A percentile compares a stretch with the other conserved stretches of the same genome.
phyloP scores from a whole-genome alignment of 768 basidiomycete genomes.

The Russula griseocarnosa region DNA sequence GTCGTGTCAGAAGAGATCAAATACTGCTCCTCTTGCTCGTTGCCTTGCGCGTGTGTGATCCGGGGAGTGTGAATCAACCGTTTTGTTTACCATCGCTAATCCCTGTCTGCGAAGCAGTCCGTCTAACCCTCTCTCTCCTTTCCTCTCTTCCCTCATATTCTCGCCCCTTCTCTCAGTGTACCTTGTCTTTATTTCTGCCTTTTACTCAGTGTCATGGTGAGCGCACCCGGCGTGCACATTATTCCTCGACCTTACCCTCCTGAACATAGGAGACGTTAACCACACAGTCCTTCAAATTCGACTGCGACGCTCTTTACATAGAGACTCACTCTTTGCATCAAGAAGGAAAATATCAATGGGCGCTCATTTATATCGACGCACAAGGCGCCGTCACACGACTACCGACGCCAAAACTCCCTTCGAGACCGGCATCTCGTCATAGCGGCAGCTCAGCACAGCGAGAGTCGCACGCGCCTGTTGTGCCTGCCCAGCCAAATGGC shows the following conservation, averaged over 20 bases:
- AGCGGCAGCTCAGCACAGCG: conserved; percentile 11
- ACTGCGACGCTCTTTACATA: conserved; percentile 27
- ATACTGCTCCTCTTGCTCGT: conserved; percentile 9
- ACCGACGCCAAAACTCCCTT: conserved; percentile 19
- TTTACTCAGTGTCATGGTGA: conserved; percentile 14
- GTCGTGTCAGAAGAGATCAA: conserved; percentile 11
- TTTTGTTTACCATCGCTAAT: conserved; percentile 7
- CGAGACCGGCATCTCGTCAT: conserved; percentile 22
- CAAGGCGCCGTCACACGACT: conserved; percentile 18
- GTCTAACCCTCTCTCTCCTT: not conserved
- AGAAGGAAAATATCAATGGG: conserved; percentile 27
- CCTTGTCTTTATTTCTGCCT: too few species aligned
- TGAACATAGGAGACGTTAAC: conserved; percentile 10
- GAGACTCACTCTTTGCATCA: conserved; percentile 28
- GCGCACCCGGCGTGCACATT: not conserved
- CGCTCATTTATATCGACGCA: conserved; percentile 21
- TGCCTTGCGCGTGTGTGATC: conserved; percentile 7
- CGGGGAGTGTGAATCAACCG: conserved; percentile 12
- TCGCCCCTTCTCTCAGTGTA: not conserved
- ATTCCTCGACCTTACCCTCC: not conserved
- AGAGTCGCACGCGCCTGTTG: conserved; percentile 15
- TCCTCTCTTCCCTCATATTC: not conserved
- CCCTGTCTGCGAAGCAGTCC: not conserved
- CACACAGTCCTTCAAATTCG: conserved; percentile 26
- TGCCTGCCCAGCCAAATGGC: conserved; percentile 6